A percentile compares a stretch with the other conserved stretches of the same genome.
Conservation (phyloP, 192 early-diverging fungal species). For the Geranomyces variabilis region DNA sequence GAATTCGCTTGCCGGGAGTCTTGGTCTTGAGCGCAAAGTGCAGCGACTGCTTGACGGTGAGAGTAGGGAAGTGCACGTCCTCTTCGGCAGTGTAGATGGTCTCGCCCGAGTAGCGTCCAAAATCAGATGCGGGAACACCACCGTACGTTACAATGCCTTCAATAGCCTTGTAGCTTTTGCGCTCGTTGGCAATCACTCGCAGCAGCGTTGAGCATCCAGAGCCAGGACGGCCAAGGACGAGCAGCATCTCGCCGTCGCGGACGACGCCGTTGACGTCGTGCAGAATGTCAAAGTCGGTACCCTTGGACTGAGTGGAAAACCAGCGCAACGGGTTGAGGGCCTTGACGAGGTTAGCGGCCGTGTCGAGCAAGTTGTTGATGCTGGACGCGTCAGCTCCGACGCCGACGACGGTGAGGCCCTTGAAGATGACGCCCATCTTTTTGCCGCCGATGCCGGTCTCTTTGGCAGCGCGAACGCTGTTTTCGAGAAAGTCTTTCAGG, state of each 20-base stretch:
- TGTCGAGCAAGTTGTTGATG: conserved; percentile 15
- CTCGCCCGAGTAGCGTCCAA: conserved; percentile 54
- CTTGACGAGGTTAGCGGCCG: background rate
- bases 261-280: conserved; percentile 63
- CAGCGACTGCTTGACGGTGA: conserved; percentile 78
- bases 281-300: conserved; percentile 43
- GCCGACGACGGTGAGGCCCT: conserved; percentile 29
- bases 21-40: conserved; percentile 67
- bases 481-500: conserved; percentile 15
- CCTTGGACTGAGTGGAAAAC: conserved; percentile 18
- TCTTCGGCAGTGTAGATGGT: conserved; percentile 83
- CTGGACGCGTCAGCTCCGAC: conserved; percentile 23
- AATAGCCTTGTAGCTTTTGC: conserved; percentile 20
- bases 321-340: conserved; percentile 15
- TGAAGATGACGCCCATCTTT: conserved; percentile 31
- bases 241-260: conserved; percentile 71
- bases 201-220: conserved; percentile 69
- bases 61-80: conserved; percentile 77
- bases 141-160: conserved; percentile 19
- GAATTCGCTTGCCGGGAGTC: conserved; percentile 18
- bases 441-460: conserved; percentile 15
- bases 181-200: conserved; percentile 57
- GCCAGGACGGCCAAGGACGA: conserved; percentile 71
- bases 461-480: conserved; percentile 4
- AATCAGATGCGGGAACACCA: conserved; percentile 21